Evolutionary conservation across 2,329 filamentous ascomycete genomes (phyloP).

Genomic region (Aquanectria penicillioides): DNA sequence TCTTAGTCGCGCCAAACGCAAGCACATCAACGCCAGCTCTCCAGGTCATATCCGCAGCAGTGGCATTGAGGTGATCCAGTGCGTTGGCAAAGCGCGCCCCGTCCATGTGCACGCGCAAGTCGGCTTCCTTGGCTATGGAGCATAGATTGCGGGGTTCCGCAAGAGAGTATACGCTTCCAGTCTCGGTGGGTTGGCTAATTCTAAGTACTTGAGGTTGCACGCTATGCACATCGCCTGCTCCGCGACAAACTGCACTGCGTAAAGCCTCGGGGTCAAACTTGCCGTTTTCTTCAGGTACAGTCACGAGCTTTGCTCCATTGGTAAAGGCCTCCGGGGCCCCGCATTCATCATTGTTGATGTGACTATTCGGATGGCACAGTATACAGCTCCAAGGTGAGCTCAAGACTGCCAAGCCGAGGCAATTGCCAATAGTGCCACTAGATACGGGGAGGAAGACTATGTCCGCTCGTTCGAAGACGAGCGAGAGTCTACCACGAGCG

Average conservation of each 20-base stretch:
- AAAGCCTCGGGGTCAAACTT: neutral
- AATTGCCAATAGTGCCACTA: constrained; percentile 3
- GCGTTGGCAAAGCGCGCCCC: neutral
- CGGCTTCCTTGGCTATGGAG: neutral
- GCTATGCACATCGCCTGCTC: neutral
- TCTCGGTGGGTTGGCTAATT: constrained; percentile 5
- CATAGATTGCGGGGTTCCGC: neutral
- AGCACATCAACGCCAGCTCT: neutral
- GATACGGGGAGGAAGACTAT: neutral
- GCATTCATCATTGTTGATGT: neutral
- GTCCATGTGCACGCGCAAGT: neutral
- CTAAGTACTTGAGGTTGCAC: neutral
- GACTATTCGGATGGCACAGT: neutral
- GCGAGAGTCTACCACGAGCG: neutral
- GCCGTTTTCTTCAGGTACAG: neutral
- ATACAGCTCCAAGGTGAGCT: constrained; percentile 4
- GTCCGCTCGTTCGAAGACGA: neutral
- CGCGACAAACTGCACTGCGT: neutral
- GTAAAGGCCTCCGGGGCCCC: neutral
- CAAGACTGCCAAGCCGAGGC: neutral
- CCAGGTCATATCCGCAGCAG: neutral
- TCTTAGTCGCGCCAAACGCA: neutral
- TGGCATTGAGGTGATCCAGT: neutral
- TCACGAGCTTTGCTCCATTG: neutral
- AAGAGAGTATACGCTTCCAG: constrained; percentile 1